Evolutionary conservation across 805 yeast genomes (phyloP), one percentile per base, ranked within the genome.

Genomic region (Schwanniomyces polymorphus): DNA sequence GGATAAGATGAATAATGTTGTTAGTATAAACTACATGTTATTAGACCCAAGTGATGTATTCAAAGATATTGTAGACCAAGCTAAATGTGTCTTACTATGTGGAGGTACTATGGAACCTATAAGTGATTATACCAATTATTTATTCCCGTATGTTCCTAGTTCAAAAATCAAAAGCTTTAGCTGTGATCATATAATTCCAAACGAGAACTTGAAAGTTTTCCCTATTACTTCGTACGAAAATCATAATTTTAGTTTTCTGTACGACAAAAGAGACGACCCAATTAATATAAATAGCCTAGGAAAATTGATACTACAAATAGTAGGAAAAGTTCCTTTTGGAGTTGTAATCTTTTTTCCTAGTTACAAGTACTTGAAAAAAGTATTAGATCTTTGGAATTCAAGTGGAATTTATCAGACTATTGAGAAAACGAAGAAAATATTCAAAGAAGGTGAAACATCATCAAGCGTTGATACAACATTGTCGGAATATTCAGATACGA

Each of bases 41-140:
- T 68, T 91, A 7, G 96, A 91, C 58, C 96, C 97, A 2, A 82
- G 89, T 45, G 80, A 79, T 41, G 72, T 80, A 2, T 89, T 91
- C 59, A 71, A 75, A 45, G 84, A 83, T 2, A 72, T 92, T 2
- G 80, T 88, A 0, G 81, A 81, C 2, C 78, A 81, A 11, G 75
- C 90, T 0, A 75, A 75, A 52, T 85, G 91, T 62, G 86, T 91
- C 0, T 71, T 92, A 1, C 61, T 91, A 2, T 94, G 97, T 1
- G 98, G 98, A 29, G 98, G 98, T 11, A 91, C 98, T 0, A 89
- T 91, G 97, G 92, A 88, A 59, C 97, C 97, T 0, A 72, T 84
- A 28, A 59, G 73, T n/a, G 97, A 91, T 53, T 87, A 84, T 60
- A 65, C 77, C 5, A 70, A 80, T n/a, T 80, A 76, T 51, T 65